Percentiles rank a stretch among this genome's conserved stretches.
These are phyloP conservation scores for Chaetomidium leptoderma DNA, from an alignment of 495 filamentous ascomycete species.

Conservation along the genomic window DNA sequence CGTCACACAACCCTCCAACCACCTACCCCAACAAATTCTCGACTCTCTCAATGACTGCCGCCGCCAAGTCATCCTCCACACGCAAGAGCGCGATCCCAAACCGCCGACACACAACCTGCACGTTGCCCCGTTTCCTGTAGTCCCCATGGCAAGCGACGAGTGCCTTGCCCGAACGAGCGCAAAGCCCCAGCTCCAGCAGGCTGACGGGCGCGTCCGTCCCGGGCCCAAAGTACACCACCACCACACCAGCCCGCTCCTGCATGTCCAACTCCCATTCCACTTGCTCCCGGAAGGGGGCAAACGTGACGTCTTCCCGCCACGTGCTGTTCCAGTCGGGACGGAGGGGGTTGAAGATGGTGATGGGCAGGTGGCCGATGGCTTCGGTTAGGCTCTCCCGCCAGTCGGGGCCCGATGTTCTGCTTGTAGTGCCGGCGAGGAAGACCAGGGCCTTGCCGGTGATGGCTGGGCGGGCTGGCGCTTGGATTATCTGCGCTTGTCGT, in stretches of 20 bases:
- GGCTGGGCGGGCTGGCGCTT: conserved; percentile 31
- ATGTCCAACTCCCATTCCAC: conserved; percentile 58
- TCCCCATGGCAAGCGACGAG: conserved; percentile 50
- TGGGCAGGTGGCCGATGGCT: conserved; percentile 37
- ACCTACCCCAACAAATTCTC: background rate
- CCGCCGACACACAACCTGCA: conserved; percentile 49
- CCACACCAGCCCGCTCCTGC: conserved; percentile 48
- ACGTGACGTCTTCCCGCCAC: conserved; percentile 46
- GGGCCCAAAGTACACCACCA: conserved; percentile 54
- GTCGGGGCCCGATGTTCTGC: conserved; percentile 34
- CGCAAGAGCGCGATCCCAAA: conserved; percentile 39
- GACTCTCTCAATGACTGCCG: background rate
- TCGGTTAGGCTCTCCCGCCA: conserved; percentile 41
- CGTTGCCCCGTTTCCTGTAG: conserved; percentile 55
- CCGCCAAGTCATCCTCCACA: conserved; percentile 25
- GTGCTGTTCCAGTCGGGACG: conserved; percentile 52
- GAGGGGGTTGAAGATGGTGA: conserved; percentile 58
- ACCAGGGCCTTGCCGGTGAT: conserved; percentile 29
- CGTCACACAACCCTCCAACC: background rate
- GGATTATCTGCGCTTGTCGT: conserved; percentile 27
- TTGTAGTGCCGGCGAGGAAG: conserved; percentile 46
- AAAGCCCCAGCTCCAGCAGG: conserved; percentile 40
- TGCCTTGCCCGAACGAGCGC: conserved; percentile 40
- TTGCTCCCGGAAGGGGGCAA: conserved; percentile 47
- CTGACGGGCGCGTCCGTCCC: conserved; percentile 30